Conservation (phyloP, 2,329 filamentous ascomycete species). For the Cucurbitaria berberidis region DNA sequence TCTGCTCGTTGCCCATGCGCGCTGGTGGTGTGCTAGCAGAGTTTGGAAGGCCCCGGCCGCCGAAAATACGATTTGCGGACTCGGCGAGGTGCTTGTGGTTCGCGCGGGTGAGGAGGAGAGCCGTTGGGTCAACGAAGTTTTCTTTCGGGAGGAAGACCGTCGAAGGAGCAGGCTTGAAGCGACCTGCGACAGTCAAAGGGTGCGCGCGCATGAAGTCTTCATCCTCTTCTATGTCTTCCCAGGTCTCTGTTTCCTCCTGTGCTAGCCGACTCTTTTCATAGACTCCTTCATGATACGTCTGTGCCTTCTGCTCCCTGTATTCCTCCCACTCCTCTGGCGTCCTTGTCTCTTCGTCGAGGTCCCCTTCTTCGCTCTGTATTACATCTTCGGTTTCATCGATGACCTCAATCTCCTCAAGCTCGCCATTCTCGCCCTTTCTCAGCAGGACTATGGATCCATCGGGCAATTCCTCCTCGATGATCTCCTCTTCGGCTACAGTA, state of each 20-base stretch:
- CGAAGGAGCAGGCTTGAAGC: slow-evolving; percentile 73
- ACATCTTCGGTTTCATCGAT: slow-evolving; percentile 35
- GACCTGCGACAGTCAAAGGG: slow-evolving; percentile 74
- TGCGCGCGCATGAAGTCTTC: slow-evolving; percentile 67
- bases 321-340: slow-evolving; percentile 44
- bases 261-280: slow-evolving; percentile 53
- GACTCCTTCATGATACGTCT: slow-evolving; percentile 41
- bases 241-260: slow-evolving; percentile 50
- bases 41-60: slow-evolving; percentile 75
- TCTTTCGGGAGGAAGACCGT: slow-evolving; percentile 77
- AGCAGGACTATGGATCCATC: slow-evolving; percentile 54
- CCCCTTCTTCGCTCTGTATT: slow-evolving; percentile 42
- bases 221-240: slow-evolving; percentile 36
- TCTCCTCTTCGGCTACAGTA: slow-evolving; percentile 56
- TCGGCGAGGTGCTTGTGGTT: slow-evolving; percentile 73
- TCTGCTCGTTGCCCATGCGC: slow-evolving; percentile 63
- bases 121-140: slow-evolving; percentile 73
- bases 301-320: slow-evolving; percentile 40
- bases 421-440: slow-evolving; percentile 62
- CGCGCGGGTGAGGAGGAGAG: slow-evolving; percentile 69
- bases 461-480: slow-evolving; percentile 39
- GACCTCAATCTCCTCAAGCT: slow-evolving; percentile 65
- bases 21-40: slow-evolving; percentile 72
- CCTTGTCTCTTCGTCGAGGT: slow-evolving; percentile 28
- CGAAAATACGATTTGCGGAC: slow-evolving; percentile 75